Base-by-base conservation (phyloP, 2,329 filamentous ascomycete genomes). In the Chlorencoelia australis region DNA sequence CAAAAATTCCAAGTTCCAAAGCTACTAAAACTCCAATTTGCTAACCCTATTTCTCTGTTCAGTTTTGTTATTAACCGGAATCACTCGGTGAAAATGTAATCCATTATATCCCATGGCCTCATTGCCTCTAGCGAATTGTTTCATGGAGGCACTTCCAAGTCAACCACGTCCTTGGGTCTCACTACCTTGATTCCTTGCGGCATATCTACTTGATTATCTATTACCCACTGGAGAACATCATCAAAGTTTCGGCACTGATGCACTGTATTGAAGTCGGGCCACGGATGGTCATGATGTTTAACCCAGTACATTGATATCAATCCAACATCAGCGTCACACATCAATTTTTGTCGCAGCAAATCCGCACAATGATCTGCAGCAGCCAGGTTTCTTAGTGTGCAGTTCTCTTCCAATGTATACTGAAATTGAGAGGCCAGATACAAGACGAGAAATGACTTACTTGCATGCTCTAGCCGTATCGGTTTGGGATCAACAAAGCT, bases 341-440 rank as follows among this genome's bases (percentile, higher is more conserved):
- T 25, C 8, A 33, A 13, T 13, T 33, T 33, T 25, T 33, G 31
- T 10, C 31, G 18, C n/a, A 33, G 20, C 10, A 24, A 20, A 6
- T 33, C 31, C 9, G 31, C 21, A 25, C 31, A 33, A 33, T 33
- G 31, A 24, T 33, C 31, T 33, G 16, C 7, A n/a, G 19, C 8
- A 11, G 10, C 10, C 16, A 33, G 18, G 18, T 18, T 10, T n/a
- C n/a, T n/a, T n/a, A n/a, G n/a, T n/a, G n/a, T n/a, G n/a, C n/a
- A n/a, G n/a, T n/a, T n/a, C n/a, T n/a, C n/a, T 26, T 18, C 21
- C 21, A 7, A 7, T 7, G 21, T 11, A 24, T 24, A 24, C 21
- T 16, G 11, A 7, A 3, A 7, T 7, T 27, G 15, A 4, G 20
- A 6, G 7, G 11, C 4, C 2, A 35, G 2, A 4, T 13, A 13